Percentiles rank a stretch among this genome's conserved stretches.
Conservation (phyloP, 2,329 filamentous ascomycete genomes). For the Eutypella sp. region DNA sequence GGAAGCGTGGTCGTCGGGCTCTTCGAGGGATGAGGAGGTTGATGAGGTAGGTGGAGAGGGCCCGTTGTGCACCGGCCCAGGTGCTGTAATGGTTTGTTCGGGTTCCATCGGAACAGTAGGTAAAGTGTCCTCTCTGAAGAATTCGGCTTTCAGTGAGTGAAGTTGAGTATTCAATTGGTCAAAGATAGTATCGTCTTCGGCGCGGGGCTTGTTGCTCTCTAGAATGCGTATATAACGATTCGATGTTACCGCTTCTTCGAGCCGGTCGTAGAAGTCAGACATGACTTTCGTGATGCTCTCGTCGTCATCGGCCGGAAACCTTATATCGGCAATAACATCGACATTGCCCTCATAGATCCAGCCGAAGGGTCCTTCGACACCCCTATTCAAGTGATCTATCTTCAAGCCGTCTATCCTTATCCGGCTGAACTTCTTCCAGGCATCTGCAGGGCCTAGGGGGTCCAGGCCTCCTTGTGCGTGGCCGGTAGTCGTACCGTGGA, state of each 20-base stretch:
- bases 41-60: too few species aligned
- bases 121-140: too few species aligned
- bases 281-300: constrained; percentile 91
- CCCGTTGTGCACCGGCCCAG: too few species aligned
- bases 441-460: constrained; percentile 58
- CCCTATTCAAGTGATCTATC: constrained; percentile 93
- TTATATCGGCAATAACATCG: constrained; percentile 92
- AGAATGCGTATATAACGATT: constrained; percentile 62
- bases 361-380: constrained; percentile 87
- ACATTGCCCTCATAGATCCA: constrained; percentile 98
- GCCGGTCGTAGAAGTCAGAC: constrained; percentile 92
- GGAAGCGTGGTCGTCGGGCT: background rate
- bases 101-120: too few species aligned
- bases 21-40: constrained; percentile 1
- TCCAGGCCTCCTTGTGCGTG: constrained; percentile 51
- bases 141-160: too few species aligned
- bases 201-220: constrained; percentile 38
- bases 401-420: constrained; percentile 88
- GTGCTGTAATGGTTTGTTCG: too few species aligned
- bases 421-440: constrained; percentile 94
- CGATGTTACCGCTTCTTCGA: constrained; percentile 85
- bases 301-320: constrained; percentile 84
- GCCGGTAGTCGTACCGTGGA: constrained; percentile 69
- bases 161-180: too few species aligned
- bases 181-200: constrained; percentile 15